Base-by-base conservation (phyloP, 176 grass and related monocot species). In the Carex scoparia region DNA sequence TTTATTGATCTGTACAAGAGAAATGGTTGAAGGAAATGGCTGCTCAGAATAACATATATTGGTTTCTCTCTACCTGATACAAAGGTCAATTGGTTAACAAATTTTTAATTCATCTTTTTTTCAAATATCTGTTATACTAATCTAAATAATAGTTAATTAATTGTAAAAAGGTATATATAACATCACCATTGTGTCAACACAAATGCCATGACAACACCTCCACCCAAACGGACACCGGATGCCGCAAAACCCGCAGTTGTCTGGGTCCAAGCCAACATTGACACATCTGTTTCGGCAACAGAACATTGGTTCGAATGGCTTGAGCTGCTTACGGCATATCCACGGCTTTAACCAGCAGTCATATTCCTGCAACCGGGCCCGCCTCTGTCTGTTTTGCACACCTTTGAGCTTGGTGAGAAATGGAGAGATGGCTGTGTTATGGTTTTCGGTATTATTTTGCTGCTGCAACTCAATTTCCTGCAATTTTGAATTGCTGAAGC, bases 161-260 rank as follows among this genome's bases (percentile, higher is more conserved):
- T 79, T 58, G 28, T 15, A 65, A 65, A 65, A 65, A 38, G 10
- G 38, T 5, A 70, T 76, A 51, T 68, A 83, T 49, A 69, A 83
- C 13, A 69, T 83, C 15, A 72, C 61, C 85, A 80, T 86, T 10
- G 77, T 28, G 44, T 86, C 78, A 40, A 79, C 53, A 57, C 85
- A 86, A 68, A 81, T n/a, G 19, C 85, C 85, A 5, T 28, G 7
- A 57, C 76, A 86, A 57, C 85, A 86, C 18, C 10, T 86, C 85
- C 85, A 81, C 19, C 42, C 30, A 80, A 80, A 80, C 5, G 76
- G 85, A 23, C 85, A 86, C 5, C 46, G 32, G 46, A 86, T 69
- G 28, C 85, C 62, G 46, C 85, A 86, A 30, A 86, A 68, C 61
- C 79, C 79, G 23, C 79, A 83, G 54, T 87, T 87, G 64, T 82